These are phyloP conservation scores for Alternaria metachromatica DNA, from an alignment of 2,329 filamentous ascomycete genomes.

Conservation along the genomic window DNA sequence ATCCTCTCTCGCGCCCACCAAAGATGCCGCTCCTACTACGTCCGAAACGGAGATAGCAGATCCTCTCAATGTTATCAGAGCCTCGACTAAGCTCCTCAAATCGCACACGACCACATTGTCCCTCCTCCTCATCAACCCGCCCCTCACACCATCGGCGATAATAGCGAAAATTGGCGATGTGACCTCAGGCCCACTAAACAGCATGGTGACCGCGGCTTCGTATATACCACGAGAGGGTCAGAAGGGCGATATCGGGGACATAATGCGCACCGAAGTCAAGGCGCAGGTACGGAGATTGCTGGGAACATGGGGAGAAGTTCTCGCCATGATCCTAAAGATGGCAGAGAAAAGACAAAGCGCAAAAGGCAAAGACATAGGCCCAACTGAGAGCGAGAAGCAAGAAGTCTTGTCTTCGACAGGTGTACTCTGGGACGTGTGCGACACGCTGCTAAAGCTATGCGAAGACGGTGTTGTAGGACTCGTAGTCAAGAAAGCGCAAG, in stretches of 20 bases:
- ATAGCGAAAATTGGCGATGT: constrained; percentile 73
- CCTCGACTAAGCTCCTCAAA: constrained; percentile 74
- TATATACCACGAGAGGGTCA: constrained; percentile 21
- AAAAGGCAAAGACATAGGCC: constrained; percentile 21
- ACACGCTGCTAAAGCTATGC: constrained; percentile 70
- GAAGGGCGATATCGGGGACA: constrained; percentile 35
- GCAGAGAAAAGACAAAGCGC: constrained; percentile 57
- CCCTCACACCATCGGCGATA: constrained; percentile 82
- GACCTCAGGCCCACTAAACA: constrained; percentile 75
- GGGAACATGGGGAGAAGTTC: constrained; percentile 66
- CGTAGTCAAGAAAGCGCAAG: constrained; percentile 72
- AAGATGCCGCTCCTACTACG: not conserved
- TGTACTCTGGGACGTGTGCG: constrained; percentile 83
- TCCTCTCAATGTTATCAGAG: constrained; percentile 72
- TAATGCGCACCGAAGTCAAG: constrained; percentile 69
- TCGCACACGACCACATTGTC: constrained; percentile 89
- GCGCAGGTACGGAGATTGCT: constrained; percentile 66
- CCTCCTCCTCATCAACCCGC: constrained; percentile 82
- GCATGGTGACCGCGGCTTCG: constrained; percentile 66
- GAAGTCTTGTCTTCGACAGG: constrained; percentile 71
- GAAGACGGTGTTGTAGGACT: constrained; percentile 72
- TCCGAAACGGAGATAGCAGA: constrained; percentile 35
- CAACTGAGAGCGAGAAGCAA: constrained; percentile 40
- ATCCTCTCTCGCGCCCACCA: constrained; percentile 39
- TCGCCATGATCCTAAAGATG: constrained; percentile 66